A percentile compares a stretch with the other conserved stretches of the same genome.
phyloP scores from a whole-genome alignment of 2,329 filamentous ascomycete genomes.

The Scleromitrula shiraiana region DNA sequence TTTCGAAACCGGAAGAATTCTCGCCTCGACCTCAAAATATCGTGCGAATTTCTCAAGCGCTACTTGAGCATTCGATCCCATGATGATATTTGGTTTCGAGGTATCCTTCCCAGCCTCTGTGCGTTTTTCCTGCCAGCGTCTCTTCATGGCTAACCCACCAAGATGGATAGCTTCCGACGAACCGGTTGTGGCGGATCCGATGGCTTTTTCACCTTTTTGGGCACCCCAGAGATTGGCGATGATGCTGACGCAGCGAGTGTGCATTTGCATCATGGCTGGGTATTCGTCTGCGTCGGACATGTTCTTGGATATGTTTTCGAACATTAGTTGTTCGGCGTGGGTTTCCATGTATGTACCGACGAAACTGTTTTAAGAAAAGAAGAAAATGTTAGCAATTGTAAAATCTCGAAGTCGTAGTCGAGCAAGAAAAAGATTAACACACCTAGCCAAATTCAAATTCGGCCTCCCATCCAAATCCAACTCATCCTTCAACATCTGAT shows the following conservation, averaged over 20 bases:
- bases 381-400: conserved; percentile 7
- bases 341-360: conserved; percentile 66
- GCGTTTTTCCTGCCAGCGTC: conserved; percentile 62
- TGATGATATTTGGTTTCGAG: conserved; percentile 61
- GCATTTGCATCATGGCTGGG: conserved; percentile 51
- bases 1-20: conserved; percentile 54
- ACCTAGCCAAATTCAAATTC: conserved; percentile 58
- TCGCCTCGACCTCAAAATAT: conserved; percentile 66
- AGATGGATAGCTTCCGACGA: conserved; percentile 65
- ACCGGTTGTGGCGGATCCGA: conserved; percentile 63
- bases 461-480: conserved; percentile 57
- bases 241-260: conserved; percentile 61
- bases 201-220: conserved; percentile 52
- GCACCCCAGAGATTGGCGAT: conserved; percentile 59
- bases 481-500: conserved; percentile 57
- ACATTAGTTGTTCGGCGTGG: conserved; percentile 55
- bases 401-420: background rate
- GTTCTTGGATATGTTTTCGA: conserved; percentile 63
- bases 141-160: conserved; percentile 65
- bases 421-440: conserved; percentile 6
- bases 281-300: conserved; percentile 64
- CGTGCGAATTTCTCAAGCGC: conserved; percentile 65
- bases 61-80: conserved; percentile 67
- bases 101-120: conserved; percentile 53
- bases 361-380: too few species aligned